Evolutionary conservation across 768 basidiomycete genomes (phyloP).

Genomic region (Leccinum barrowsii): DNA sequence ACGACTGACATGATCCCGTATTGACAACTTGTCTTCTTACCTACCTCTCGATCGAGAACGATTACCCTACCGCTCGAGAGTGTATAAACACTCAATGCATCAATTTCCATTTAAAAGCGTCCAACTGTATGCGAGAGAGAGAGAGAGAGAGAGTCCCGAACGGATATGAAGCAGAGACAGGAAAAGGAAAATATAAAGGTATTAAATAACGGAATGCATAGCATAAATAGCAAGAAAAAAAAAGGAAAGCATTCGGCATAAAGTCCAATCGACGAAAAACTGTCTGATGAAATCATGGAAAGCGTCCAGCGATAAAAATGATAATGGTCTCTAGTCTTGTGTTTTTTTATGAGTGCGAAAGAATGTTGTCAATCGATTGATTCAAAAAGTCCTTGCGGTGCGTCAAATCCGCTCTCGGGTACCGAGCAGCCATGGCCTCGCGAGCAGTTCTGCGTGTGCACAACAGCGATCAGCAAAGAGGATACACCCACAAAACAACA

Average conservation of each 20-base stretch:
- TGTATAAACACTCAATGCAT: neutral
- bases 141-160: constrained; percentile 7
- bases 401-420: constrained; percentile 64
- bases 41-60: neutral
- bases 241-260: constrained; percentile 6
- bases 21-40: neutral
- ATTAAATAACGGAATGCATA: constrained; percentile 5
- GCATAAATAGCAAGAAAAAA: neutral
- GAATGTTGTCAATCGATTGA: constrained; percentile 60
- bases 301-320: constrained; percentile 1
- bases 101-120: neutral
- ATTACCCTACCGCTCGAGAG: neutral
- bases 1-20: constrained; percentile 47
- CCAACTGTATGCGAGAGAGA: neutral
- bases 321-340: neutral
- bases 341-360: constrained; percentile 46
- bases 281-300: neutral
- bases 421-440: constrained; percentile 57
- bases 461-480: constrained; percentile 2
- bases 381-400: constrained; percentile 62
- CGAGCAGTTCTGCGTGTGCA: constrained; percentile 46
- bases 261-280: constrained; percentile 9
- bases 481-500: neutral
- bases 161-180: constrained; percentile 5
- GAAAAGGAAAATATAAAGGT: neutral